Base-by-base conservation (phyloP, 305 asterid species). In the Fraxinus sp. region DNA sequence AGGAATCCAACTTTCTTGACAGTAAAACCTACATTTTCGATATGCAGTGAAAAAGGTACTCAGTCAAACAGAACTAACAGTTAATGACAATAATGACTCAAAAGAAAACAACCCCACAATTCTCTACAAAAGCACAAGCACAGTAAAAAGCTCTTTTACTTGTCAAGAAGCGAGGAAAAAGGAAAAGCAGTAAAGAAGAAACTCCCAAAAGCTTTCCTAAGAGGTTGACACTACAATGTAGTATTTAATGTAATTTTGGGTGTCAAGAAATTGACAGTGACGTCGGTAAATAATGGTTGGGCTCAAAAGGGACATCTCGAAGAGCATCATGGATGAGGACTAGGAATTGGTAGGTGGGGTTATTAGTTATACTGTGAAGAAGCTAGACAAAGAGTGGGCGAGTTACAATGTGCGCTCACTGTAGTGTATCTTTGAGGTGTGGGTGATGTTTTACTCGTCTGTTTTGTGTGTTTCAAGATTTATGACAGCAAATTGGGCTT, bases 311-410 rank as follows among this genome's bases (percentile, higher is more conserved):
- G 76, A 7, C 78, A 86, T 82, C 81, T 86, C 82, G 86, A 81
- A 79, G 79, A 78, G 84, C 86, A 84, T 76, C 35, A 72, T 75
- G 78, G 74, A 87, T 73, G 72, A 77, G 79, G 79, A 80, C 62
- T 64, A 41, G 33, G 35, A 79, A 81, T 78, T 46, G 90, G 88
- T 84, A 78, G 89, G 89, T 89, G 89, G 87, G 90, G 33, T 30
- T 30, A 68, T 87, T 83, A 86, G 87, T 89, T 79, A 86, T 84
- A 81, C 86, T 39, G 82, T 57, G 81, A 81, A 77, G 55, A 80
- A 78, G 33, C 28, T 36, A 44, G 68, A 64, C 73, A 68, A 16
- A 46, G 24, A 82, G 77, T 20, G 57, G 57, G 71, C 24, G 59
- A 74, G 46, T 70, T 10, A 39, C 68, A 82, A 28, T 80, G 77